These are phyloP conservation scores for Colletotrichum tropicale DNA, from an alignment of 2,329 filamentous ascomycete genomes.

Conservation along the genomic window DNA sequence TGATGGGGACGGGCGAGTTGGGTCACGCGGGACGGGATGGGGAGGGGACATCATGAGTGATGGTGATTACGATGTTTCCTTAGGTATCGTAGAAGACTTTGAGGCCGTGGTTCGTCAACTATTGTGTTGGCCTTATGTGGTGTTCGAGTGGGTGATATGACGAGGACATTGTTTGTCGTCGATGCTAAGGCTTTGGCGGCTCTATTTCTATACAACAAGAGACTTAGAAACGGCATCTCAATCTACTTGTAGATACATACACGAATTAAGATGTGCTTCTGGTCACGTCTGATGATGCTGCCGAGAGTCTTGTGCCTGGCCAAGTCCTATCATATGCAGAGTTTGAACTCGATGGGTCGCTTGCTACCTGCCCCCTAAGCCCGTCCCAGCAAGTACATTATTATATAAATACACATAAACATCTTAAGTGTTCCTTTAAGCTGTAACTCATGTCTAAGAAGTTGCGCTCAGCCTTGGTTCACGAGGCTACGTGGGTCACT, in stretches of 20 bases:
- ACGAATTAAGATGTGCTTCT: neutral
- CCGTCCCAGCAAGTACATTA: no score
- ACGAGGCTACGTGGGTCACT: neutral
- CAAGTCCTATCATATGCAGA: neutral
- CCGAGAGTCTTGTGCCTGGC: neutral
- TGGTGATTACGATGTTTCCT: neutral
- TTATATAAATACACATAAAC: neutral
- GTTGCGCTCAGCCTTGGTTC: neutral
- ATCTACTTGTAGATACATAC: neutral
- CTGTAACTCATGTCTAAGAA: neutral
- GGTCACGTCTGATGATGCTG: neutral
- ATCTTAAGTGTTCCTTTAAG: neutral
- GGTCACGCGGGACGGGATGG: neutral
- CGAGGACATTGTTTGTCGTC: neutral
- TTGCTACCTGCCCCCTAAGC: neutral
- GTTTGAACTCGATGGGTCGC: neutral
- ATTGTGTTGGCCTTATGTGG: neutral
- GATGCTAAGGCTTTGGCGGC: neutral
- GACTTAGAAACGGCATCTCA: neutral
- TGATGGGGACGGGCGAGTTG: neutral
- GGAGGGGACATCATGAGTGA: neutral
- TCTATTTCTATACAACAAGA: neutral
- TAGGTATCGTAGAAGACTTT: neutral
- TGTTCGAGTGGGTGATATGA: neutral
- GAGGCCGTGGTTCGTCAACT: neutral